These are phyloP conservation scores for Poteriospumella lacustris DNA, from an alignment of 108 stramenopile species.

Conservation along the genomic window DNA sequence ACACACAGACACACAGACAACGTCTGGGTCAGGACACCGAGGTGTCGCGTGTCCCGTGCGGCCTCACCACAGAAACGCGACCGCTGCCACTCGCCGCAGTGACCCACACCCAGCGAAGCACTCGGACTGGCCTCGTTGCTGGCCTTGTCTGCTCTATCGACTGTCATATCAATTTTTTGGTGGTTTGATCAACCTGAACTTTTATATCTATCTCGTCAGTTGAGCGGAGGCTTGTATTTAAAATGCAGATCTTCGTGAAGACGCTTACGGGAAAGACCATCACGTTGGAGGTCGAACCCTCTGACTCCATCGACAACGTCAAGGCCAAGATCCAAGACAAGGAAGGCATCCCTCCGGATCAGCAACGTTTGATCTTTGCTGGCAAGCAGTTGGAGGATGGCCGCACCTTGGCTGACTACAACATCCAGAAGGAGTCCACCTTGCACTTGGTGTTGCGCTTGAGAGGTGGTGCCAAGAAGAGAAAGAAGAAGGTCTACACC, in stretches of 20 bases:
- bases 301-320: conserved; percentile 96
- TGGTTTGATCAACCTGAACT: too few species aligned
- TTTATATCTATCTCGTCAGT: too few species aligned
- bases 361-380: conserved; percentile 89
- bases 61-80: too few species aligned
- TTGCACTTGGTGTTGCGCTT: conserved; percentile 91
- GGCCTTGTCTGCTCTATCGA: too few species aligned
- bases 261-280: conserved; percentile 96
- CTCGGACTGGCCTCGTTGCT: too few species aligned
- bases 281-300: conserved; percentile 96
- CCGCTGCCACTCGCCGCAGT: too few species aligned
- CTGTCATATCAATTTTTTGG: too few species aligned
- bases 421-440: conserved; percentile 92
- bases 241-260: conserved; percentile 68
- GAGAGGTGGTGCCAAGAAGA: conserved; percentile 66
- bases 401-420: conserved; percentile 82
- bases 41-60: too few species aligned
- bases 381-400: conserved; percentile 91
- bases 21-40: too few species aligned
- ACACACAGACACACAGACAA: too few species aligned
- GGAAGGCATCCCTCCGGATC: conserved; percentile 95
- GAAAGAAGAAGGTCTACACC: conserved; percentile 73
- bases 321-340: conserved; percentile 99
- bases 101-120: too few species aligned
- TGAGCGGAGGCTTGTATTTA: background rate